Evolutionary conservation across 805 yeast species (phyloP), one percentile per base, ranked within the genome.

Genomic region (Blastobotrys chiropterorum): DNA sequence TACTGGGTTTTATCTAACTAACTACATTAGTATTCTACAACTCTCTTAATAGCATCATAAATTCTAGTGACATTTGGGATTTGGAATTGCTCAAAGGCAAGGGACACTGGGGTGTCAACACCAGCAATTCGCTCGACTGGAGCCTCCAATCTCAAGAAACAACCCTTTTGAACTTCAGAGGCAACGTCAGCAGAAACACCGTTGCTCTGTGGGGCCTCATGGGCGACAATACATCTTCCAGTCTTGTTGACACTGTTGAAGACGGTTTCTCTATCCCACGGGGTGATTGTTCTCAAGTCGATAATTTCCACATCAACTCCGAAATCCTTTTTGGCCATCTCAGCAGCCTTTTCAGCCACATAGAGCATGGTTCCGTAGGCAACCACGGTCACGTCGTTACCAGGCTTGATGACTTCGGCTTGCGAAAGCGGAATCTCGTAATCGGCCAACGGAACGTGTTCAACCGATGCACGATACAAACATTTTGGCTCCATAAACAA

Each of bases 81-180:
- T 59, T 95, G 95, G 69, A 90, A 89, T 73, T 85, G 94, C 78
- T 90, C 97, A 70, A 87, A 81, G 72, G 95, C 94, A 67, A 90
- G 86, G 56, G 97, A 95, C 59, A 96, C 88, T 73, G 95, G 96
- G n/a, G 88, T 95, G 76, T 90, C 97, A 72, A 95, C 89, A 70
- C 96, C 97, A 50, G 97, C 87, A 62, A 88, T 85, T 80, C 97
- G 85, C 75, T 86, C 90, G 57, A 89, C 85, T 60, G 97, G 97
- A 53, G 96, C 89, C 73, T 90, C 97, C 67, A 90, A 79, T 76
- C 86, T 82, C 68, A 90, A 92, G 59, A 90, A 89, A 51, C 92
- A 95, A 70, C 86, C 92, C 73, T 89, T 95, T 90, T 90, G 89
- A 63, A 90, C 78, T 73, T 88, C 96, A 53, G 97, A 97, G 67